These are phyloP conservation scores for Cystobasidiaceae sp. DNA, from an alignment of 1,284 basidiomycete species.

Conservation along the genomic window DNA sequence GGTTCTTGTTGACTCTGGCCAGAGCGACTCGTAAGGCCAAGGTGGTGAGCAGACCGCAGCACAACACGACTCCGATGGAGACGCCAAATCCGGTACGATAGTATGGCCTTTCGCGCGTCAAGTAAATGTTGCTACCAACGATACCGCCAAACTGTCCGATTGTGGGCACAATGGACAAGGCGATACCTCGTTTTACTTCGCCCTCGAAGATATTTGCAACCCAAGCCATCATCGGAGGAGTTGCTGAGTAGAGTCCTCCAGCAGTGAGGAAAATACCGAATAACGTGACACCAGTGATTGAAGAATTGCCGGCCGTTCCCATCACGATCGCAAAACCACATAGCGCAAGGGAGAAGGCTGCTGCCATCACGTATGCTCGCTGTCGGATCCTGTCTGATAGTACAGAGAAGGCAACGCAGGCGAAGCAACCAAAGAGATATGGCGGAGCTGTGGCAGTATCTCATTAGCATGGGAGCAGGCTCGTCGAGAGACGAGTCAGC, in stretches of 20 bases:
- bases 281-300: not conserved
- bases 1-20: not conserved
- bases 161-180: not conserved
- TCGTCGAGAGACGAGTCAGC: too few relatives aligned
- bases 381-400: not conserved
- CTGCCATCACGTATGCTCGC: not conserved
- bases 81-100: constrained; percentile 19
- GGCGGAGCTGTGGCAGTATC: not conserved
- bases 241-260: not conserved
- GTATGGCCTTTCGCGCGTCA: not conserved
- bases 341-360: not conserved
- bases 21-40: not conserved
- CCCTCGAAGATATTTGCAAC: not conserved
- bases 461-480: too few relatives aligned
- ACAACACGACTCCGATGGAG: constrained; percentile 2
- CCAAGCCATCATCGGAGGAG: constrained; percentile 5
- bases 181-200: constrained; percentile 7
- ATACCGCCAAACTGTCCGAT: constrained; percentile 14
- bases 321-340: not conserved
- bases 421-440: constrained; percentile 1
- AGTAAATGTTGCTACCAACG: constrained; percentile 20
- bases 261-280: not conserved
- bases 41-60: not conserved
- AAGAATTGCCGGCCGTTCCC: not conserved
- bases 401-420: not conserved